phyloP scores from a whole-genome alignment of 768 basidiomycete genomes.

The Suillus placidus region DNA sequence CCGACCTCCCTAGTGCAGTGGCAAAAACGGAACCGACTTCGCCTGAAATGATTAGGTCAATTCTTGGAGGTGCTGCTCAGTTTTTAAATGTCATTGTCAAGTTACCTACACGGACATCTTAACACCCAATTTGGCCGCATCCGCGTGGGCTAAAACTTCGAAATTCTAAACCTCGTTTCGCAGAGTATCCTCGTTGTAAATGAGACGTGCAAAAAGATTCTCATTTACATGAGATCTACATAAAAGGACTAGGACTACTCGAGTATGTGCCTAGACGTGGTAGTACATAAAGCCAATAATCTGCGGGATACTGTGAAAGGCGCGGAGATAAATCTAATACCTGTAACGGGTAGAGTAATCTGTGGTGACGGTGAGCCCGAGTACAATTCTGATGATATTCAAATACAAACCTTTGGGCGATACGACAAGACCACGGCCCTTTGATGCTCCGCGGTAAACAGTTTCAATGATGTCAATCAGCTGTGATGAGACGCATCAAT shows the following conservation, averaged over 20 bases:
- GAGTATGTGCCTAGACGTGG: neutral
- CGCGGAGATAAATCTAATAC: constrained; percentile 45
- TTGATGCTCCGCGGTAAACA: constrained; percentile 96
- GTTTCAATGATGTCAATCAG: constrained; percentile 98
- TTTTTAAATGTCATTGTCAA: neutral
- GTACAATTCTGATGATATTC: constrained; percentile 6
- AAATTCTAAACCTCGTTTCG: neutral
- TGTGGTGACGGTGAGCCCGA: constrained; percentile 28
- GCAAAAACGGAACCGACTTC: neutral
- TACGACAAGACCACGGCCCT: constrained; percentile 96
- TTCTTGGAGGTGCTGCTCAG: neutral
- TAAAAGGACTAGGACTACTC: neutral
- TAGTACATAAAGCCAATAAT: neutral
- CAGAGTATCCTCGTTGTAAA: neutral
- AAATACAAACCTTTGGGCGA: constrained; percentile 81
- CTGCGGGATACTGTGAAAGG: neutral
- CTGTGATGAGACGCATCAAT: constrained; percentile 39
- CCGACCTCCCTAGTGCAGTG: neutral
- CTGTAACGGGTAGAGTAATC: constrained; percentile 85
- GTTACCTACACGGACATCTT: neutral
- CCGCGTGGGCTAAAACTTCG: neutral
- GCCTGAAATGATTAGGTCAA: neutral
- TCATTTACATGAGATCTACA: neutral
- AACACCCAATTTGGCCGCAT: neutral
- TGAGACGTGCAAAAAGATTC: neutral